Evolutionary conservation across 345 rosid species (phyloP), one percentile per base, ranked within the genome.

Genomic region (Euphorbia tirucalli): DNA sequence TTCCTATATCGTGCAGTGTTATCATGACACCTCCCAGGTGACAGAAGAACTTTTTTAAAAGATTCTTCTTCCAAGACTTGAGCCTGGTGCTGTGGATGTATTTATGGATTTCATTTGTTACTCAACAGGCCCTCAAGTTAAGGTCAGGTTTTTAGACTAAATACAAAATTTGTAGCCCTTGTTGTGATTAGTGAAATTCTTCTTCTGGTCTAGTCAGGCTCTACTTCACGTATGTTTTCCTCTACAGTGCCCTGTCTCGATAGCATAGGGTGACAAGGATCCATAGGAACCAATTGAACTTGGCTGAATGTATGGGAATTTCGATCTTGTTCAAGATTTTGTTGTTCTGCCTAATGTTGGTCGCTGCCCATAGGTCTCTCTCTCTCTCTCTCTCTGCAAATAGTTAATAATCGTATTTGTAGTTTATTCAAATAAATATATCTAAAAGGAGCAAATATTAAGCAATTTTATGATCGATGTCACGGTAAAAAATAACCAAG

Each of bases 181-280:
- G 28, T 64, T 61, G n/a, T n/a, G 22, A 15, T 28, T 24, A 4
- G 18, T 61, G 27, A 11, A n/a, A 37, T 44, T n/a, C n/a, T n/a
- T n/a, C n/a, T n/a, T n/a, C n/a, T n/a, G n/a, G n/a, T n/a, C n/a
- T n/a, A n/a, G n/a, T n/a, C n/a, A n/a, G n/a, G n/a, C n/a, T 18
- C 57, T 73, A 71, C 21, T 46, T 37, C 2, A 30, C 25, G 28
- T 24, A 11, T 16, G 56, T 27, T 32, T 58, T 31, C 35, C 65
- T 64, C 58, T 56, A 43, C 81, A 91, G 93, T 93, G 98, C 46
- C 97, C 95, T 64, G 93, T 93, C 74, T 62, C 90, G 76, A 80
- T 93, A 80, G 97, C 84, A 16, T 93, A 97, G 96, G 98, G 97
- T 54, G 97, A 91, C 76, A 88, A 91, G 88, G 98, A 93, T 77